Evolutionary conservation across 2,329 filamentous ascomycete genomes (phyloP), one percentile per base, ranked within the genome.

Genomic region (Fusarium mangiferae): DNA sequence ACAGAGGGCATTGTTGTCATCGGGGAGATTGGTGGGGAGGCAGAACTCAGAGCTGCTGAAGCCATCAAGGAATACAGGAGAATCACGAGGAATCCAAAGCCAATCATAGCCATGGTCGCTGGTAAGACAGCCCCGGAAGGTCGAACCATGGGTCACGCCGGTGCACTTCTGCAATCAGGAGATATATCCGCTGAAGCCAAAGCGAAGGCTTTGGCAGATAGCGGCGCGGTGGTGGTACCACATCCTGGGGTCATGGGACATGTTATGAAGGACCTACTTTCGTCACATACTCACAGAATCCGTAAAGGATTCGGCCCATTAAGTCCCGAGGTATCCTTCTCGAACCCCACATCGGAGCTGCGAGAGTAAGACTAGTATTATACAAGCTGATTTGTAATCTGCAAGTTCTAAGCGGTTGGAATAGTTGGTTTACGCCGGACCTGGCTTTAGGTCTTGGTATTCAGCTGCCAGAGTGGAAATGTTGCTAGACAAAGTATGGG

Each of bases 1-100:
- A 94, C 92, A 0, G 87, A 93, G 69, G 92, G 90, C 3, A 93
- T 94, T 28, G 90, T 94, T 15, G 81, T 94, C 15, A 90, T 94
- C 30, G 92, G 92, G 7, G 92, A 94, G 79, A 88, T 94, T 68
- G 92, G 92, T 15, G 92, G 92, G 2, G 89, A 88, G 26, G 89
- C 90, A 7, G 92, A 94, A 80, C 85, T 93, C 44, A 88, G 90
- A 77, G 93, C 93, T 17, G 93, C 93, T 1, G 90, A 93, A 28
- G 90, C 91, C 85, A 93, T 94, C 67, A 85, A 81, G 55, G 88
- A 90, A 20, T 93, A 94, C 78, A 85, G 84, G 8, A 65, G 20
- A 17, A 86, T 82, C 63, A 85, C 89, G 13, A 73, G 82, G 14
- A 87, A 90, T 57, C 90, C 92, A 0, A 94, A 94, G 85, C 91